phyloP scores from a whole-genome alignment of 352 stramenopile genomes.

The Pilasporangium apinafurcum region DNA sequence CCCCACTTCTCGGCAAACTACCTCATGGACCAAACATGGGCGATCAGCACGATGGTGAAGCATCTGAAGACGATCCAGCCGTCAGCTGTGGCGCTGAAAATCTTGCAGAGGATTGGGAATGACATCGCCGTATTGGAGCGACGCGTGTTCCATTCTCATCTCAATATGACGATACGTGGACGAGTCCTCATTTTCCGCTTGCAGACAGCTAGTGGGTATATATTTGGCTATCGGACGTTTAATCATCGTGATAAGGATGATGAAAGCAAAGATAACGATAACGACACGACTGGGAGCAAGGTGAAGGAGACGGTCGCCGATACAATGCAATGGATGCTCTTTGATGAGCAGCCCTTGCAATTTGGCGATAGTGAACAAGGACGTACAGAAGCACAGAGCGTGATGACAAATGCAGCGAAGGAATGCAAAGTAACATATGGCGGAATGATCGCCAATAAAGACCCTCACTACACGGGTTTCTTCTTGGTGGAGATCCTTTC shows the following conservation, averaged over 20 bases:
- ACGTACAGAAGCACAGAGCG: slow-evolving; percentile 17
- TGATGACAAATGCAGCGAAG: no score
- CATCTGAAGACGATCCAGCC: slow-evolving; percentile 7
- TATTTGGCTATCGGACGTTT: slow-evolving; percentile 6
- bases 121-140: slow-evolving; percentile 9
- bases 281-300: no score
- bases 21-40: slow-evolving; percentile 9
- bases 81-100: slow-evolving; percentile 3
- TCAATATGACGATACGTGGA: not conserved
- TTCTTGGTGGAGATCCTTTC: slow-evolving; percentile 13
- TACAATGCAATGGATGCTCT: slow-evolving; percentile 37
- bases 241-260: no score
- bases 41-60: slow-evolving; percentile 4
- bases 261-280: not conserved
- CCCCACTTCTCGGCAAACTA: not conserved
- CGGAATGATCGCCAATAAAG: slow-evolving; percentile 35
- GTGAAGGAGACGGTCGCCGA: slow-evolving; percentile 33
- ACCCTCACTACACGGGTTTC: slow-evolving; percentile 19
- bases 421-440: slow-evolving; percentile 35
- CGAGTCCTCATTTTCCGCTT: slow-evolving; percentile 7
- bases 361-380: slow-evolving; percentile 21
- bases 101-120: slow-evolving; percentile 7
- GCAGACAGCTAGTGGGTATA: slow-evolving; percentile 4
- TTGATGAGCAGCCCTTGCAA: slow-evolving; percentile 5
- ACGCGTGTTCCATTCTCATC: slow-evolving; percentile 3